Conservation (phyloP, 2,329 filamentous ascomycete species). For the Ciborinia camelliae region DNA sequence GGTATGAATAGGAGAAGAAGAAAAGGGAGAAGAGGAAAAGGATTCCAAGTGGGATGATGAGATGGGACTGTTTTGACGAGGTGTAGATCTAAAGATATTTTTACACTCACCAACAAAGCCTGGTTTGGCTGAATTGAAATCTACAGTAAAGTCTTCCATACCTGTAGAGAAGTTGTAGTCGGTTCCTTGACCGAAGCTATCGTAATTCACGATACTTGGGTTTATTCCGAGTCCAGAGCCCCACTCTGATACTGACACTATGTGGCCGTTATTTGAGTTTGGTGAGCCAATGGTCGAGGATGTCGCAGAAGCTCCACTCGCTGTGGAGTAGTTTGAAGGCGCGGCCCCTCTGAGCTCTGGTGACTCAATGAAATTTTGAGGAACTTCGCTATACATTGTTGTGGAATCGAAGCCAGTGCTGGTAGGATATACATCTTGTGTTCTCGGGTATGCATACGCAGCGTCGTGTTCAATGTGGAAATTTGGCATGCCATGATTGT, state of each 20-base stretch:
- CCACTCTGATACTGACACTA: slow-evolving; percentile 35
- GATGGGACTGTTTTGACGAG: slow-evolving; percentile 30
- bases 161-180: slow-evolving; percentile 36
- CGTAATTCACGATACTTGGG: slow-evolving; percentile 36
- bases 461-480: slow-evolving; percentile 46
- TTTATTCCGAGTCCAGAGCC: slow-evolving; percentile 33
- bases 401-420: slow-evolving; percentile 47
- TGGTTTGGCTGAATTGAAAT: slow-evolving; percentile 42
- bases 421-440: slow-evolving; percentile 38
- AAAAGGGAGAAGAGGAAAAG: slow-evolving; percentile 35
- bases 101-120: slow-evolving; percentile 46
- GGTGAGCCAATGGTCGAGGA: slow-evolving; percentile 38
- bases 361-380: slow-evolving; percentile 33
- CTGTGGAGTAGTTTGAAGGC: slow-evolving; percentile 37
- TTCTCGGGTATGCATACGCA: slow-evolving; percentile 32
- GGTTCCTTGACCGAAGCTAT: slow-evolving; percentile 30
- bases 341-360: slow-evolving; percentile 33
- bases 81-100: slow-evolving; percentile 39
- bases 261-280: slow-evolving; percentile 34
- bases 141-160: slow-evolving; percentile 39
- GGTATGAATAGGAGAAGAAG: slow-evolving; percentile 31
- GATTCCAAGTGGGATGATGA: slow-evolving; percentile 29
- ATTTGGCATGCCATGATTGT: slow-evolving; percentile 44
- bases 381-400: slow-evolving; percentile 45
- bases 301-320: slow-evolving; percentile 35